These are phyloP conservation scores for Penicillium coffeae DNA, from an alignment of 495 filamentous ascomycete species.

Conservation along the genomic window DNA sequence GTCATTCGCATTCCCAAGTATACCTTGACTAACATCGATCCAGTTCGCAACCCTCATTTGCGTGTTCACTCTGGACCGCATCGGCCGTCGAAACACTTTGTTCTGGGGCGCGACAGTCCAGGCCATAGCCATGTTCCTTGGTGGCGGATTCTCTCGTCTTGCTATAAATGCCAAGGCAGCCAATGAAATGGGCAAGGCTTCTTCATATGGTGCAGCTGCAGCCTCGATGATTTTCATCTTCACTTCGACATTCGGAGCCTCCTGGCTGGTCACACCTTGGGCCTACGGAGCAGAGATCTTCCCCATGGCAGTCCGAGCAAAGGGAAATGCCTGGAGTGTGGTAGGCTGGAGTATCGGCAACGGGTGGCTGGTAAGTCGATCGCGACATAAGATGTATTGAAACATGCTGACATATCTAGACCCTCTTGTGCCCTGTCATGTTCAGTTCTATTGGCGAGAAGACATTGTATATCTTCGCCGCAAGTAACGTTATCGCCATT, in stretches of 20 bases:
- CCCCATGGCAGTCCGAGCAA: slow-evolving; percentile 62
- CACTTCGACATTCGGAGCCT: slow-evolving; percentile 65
- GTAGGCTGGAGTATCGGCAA: slow-evolving; percentile 73
- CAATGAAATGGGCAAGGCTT: slow-evolving; percentile 41
- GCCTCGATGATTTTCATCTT: slow-evolving; percentile 68
- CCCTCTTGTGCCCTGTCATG: slow-evolving; percentile 61
- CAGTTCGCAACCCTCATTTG: slow-evolving; percentile 59
- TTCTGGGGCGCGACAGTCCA: slow-evolving; percentile 65
- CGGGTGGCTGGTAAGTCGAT: slow-evolving; percentile 50
- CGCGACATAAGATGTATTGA: background rate
- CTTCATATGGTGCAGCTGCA: slow-evolving; percentile 56
- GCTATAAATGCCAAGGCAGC: slow-evolving; percentile 49
- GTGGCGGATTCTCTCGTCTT: slow-evolving; percentile 51
- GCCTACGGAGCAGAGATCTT: slow-evolving; percentile 71
- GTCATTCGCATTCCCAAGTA: slow-evolving; percentile 4
- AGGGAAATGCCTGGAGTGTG: slow-evolving; percentile 72
- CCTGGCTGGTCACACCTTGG: slow-evolving; percentile 71
- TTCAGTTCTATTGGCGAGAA: slow-evolving; percentile 60
- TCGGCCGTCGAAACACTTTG: slow-evolving; percentile 64
- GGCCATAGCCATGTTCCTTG: slow-evolving; percentile 58
- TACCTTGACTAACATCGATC: background rate
- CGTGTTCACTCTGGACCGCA: slow-evolving; percentile 65
- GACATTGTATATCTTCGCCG: slow-evolving; percentile 64
- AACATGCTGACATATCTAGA: slow-evolving; percentile 21
- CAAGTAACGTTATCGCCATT: slow-evolving; percentile 58